These are phyloP conservation scores for Lentinula sp. DNA, from an alignment of 768 basidiomycete species.

Conservation along the genomic window DNA sequence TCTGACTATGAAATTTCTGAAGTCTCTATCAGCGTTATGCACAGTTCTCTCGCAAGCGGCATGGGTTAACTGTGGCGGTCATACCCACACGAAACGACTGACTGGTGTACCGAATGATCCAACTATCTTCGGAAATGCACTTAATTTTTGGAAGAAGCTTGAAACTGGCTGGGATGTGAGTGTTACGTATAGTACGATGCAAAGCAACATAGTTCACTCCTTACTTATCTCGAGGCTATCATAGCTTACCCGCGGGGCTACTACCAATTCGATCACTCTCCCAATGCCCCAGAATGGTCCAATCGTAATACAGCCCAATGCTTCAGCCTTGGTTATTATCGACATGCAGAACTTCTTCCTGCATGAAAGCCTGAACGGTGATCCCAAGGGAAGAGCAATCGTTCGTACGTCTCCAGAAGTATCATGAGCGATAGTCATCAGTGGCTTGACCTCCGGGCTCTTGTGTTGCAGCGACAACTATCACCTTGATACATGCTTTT, in stretches of 20 bases:
- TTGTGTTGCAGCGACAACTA: constrained; percentile 17
- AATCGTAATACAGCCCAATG: constrained; percentile 21
- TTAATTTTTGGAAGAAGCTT: constrained; percentile 23
- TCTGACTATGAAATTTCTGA: not conserved
- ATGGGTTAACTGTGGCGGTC: not conserved
- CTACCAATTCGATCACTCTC: constrained; percentile 18
- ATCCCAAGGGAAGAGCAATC: constrained; percentile 23
- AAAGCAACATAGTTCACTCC: not conserved
- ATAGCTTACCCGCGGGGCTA: constrained; percentile 23
- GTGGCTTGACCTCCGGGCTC: not conserved
- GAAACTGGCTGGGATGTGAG: constrained; percentile 21
- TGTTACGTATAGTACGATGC: too few relatives aligned
- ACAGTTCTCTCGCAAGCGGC: not conserved
- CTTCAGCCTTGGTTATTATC: constrained; percentile 27
- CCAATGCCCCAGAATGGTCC: constrained; percentile 19
- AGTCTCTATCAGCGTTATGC: not conserved
- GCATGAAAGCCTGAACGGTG: constrained; percentile 22
- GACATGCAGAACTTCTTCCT: constrained; percentile 30
- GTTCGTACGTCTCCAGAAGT: constrained; percentile 18
- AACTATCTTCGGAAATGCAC: constrained; percentile 20
- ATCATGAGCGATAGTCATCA: not conserved
- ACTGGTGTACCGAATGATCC: constrained; percentile 3
- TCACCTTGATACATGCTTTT: constrained; percentile 24
- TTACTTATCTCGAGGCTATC: too few relatives aligned
- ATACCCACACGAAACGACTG: not conserved